These are phyloP conservation scores for Eimeria acervulina DNA, from an alignment of 169 alveolate species.

Conservation along the genomic window DNA sequence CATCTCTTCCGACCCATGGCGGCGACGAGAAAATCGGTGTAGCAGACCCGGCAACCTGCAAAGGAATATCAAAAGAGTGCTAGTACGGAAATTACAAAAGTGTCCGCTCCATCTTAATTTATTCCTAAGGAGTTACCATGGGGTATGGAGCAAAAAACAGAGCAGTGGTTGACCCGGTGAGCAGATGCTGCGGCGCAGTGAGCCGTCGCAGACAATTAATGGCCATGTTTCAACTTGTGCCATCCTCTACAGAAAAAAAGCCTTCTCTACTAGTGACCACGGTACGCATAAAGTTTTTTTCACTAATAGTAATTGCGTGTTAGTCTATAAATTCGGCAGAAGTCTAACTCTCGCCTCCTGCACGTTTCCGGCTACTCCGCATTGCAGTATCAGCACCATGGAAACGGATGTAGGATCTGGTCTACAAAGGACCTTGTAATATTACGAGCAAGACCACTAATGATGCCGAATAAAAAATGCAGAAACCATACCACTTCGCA, in stretches of 20 bases:
- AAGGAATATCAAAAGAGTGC: not conserved
- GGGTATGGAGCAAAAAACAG: not conserved
- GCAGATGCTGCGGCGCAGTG: not conserved
- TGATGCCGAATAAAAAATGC: not conserved
- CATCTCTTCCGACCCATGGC: not conserved
- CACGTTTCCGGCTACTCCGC: not conserved
- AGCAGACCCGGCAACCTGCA: not conserved
- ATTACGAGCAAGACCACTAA: not conserved
- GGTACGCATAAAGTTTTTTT: no score
- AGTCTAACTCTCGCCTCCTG: not conserved
- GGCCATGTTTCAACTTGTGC: no score
- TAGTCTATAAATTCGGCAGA: not conserved
- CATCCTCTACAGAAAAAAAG: no score
- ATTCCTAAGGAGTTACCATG: not conserved
- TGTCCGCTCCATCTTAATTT: not conserved
- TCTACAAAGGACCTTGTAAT: not conserved
- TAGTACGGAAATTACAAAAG: not conserved
- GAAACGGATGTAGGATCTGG: not conserved
- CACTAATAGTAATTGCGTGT: not conserved
- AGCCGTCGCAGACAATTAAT: not conserved
- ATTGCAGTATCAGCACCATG: not conserved
- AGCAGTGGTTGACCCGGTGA: not conserved
- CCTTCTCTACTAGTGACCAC: no score
- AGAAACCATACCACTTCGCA: not conserved
- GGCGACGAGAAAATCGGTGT: not conserved